A percentile compares a stretch with the other conserved stretches of the same genome.
Conservation (phyloP, 768 basidiomycete genomes). For the Leucosporidium creatinivorum region DNA sequence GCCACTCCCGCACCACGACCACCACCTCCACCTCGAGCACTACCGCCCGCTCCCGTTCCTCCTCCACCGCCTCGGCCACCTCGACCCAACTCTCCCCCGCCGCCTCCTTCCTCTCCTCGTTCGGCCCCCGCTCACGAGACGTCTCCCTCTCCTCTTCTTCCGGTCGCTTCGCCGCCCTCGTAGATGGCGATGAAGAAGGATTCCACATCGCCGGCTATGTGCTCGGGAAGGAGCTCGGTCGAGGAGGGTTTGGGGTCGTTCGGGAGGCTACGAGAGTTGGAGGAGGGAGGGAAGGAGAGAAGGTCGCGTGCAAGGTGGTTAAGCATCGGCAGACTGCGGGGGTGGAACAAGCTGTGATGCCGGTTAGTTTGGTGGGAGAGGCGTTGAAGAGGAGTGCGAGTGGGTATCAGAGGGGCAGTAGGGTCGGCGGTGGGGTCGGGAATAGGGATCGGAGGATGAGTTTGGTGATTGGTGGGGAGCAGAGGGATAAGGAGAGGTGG, state of each 20-base stretch:
- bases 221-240: constrained; percentile 28
- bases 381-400: neutral
- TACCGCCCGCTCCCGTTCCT: neutral
- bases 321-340: constrained; percentile 1
- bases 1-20: neutral
- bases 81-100: constrained; percentile 10
- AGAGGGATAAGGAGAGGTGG: no score
- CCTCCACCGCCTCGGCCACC: neutral
- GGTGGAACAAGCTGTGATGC: no score
- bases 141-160: neutral
- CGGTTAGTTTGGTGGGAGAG: neutral
- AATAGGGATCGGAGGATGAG: no score
- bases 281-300: neutral
- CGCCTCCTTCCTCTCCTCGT: constrained; percentile 32
- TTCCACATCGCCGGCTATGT: constrained; percentile 28
- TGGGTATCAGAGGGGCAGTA: no score
- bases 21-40: neutral
- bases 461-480: no score
- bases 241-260: constrained; percentile 33
- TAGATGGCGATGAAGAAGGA: constrained; percentile 9
- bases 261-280: constrained; percentile 17
- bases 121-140: constrained; percentile 2
- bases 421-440: no score
- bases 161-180: neutral
- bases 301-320: constrained; percentile 36